Evolutionary conservation across 2,329 filamentous ascomycete species (phyloP), one percentile per base, ranked within the genome.

Genomic region (Thelonectria olida): DNA sequence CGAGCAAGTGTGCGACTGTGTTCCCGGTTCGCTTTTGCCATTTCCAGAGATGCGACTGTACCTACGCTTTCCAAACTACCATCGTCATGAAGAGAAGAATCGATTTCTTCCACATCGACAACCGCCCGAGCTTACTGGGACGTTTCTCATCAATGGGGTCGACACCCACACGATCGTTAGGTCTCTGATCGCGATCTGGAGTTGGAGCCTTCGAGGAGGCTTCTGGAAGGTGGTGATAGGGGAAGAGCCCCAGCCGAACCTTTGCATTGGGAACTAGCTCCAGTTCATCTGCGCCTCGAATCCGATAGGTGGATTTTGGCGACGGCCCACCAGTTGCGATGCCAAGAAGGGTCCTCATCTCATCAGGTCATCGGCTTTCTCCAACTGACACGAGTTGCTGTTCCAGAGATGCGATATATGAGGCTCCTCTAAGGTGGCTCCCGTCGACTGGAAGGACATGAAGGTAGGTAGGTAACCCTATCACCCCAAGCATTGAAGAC

Each of bases 291-390:
- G 42, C 49, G 34, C 31, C 52, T 41, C 31, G 50, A 38, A 70
- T 58, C 68, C 68, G 70, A 72, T 72, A 72, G 70, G 70, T 71
- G 67, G 70, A 64, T 34, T 64, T 61, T 54, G 31, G 47, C 36
- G 25, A 28, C n/a, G 50, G 27, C 62, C 70, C 70, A 70, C 64
- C 42, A n/a, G 13, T 25, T 27, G 15, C 45, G 52, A 61, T 62
- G 68, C 62, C 67, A 72, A 64, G 65, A 69, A 71, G 63, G 63
- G 67, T 64, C 65, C 45, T 69, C 65, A 69, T 69, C 63, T 71
- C 61, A 62, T 63, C 48, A 59, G 48, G 58, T 59, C 36, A 41
- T 56, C 28, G 36, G 41, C 8, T 19, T 57, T 31, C 47, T 19
- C 41, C 34, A 31, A 45, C 64, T 60, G 56, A 61, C 48, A 53